Percentiles rank a stretch among this genome's conserved stretches.
phyloP scores from a whole-genome alignment of 345 rosid species.

The Odontarrhena argentea region DNA sequence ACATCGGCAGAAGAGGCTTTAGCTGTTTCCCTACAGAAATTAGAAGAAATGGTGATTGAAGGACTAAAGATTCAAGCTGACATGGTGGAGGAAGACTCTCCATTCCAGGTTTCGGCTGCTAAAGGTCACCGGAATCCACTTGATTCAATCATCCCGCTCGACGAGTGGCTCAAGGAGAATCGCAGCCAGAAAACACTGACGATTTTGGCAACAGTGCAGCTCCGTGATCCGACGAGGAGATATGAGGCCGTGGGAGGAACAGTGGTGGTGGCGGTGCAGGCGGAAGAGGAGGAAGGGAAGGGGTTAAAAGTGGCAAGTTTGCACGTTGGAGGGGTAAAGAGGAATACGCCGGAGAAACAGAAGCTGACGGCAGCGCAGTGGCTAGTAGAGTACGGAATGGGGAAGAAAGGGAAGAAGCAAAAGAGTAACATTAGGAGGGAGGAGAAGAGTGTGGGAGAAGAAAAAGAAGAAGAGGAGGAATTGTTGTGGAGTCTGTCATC shows the following conservation, averaged over 20 bases:
- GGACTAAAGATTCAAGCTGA: conserved; percentile 88
- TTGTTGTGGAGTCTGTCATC: conserved; percentile 88
- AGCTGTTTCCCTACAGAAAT: conserved; percentile 73
- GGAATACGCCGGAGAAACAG: conserved; percentile 72
- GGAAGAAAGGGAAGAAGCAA: conserved; percentile 60
- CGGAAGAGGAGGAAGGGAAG: conserved; percentile 49
- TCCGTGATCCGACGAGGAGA: conserved; percentile 82
- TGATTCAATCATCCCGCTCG: conserved; percentile 60
- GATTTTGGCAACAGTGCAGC: conserved; percentile 60
- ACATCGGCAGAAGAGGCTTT: conserved; percentile 65
- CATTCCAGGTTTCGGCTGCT: conserved; percentile 70
- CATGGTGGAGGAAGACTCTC: conserved; percentile 76
- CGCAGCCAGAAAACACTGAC: conserved; percentile 45
- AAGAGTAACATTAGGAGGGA: conserved; percentile 60
- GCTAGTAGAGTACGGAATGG: conserved; percentile 73
- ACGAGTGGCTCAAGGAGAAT: conserved; percentile 63
- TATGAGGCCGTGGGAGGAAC: conserved; percentile 91
- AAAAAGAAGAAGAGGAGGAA: conserved; percentile 48
- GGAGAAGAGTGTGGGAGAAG: conserved; percentile 39
- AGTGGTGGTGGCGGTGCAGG: conserved; percentile 55
- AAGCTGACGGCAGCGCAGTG: conserved; percentile 88
- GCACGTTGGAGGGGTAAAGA: conserved; percentile 68
- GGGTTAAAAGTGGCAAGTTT: conserved; percentile 63
- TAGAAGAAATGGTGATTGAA: conserved; percentile 78
- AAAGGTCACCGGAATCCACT: conserved; percentile 54